Evolutionary conservation across 345 rosid species (phyloP), one percentile per base, ranked within the genome.

Genomic region (Gossypium herbaceum): DNA sequence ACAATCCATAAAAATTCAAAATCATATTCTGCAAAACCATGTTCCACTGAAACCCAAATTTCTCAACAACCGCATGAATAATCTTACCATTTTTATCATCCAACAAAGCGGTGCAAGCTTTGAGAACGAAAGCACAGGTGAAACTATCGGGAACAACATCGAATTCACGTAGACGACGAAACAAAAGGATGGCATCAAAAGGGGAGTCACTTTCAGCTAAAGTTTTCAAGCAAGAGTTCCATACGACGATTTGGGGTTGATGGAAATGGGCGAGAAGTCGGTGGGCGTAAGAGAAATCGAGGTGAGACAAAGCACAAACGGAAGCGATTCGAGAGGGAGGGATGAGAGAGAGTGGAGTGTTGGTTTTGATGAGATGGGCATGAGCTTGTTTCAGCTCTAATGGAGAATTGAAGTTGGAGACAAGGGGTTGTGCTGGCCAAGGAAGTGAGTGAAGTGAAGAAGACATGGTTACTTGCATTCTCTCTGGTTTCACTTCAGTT

Each of bases 181-280:
- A 83, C 78, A 83, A 62, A 12, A 76, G 68, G 61, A 80, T 51
- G 8, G 84, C 83, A 73, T 76, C 68, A 0, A 19, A 60, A 4
- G 80, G 83, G 13, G 54, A 15, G 47, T 77, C 84, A 11, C 88
- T 58, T 43, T 81, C 83, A 10, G 77, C 82, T 5, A 83, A 77
- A 0, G 45, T 17, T 74, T 73, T 83, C 75, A 83, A 78, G 71
- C 88, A 83, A 67, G 86, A 77, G 64, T 85, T 85, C 88, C 88
- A 83, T 20, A 81, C 9, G 60, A 75, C 57, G 27, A 59, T 65
- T 13, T 68, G 71, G 71, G 74, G 44, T 43, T 62, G 55, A 4
- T 62, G 57, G 9, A 66, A 17, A 34, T 52, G 44, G 4, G 60
- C 12, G 44, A 83, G 71, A 64, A 83, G 74, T 54, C 71, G 55